Percentiles rank a stretch among this genome's conserved stretches.
phyloP scores from a whole-genome alignment of 495 filamentous ascomycete species.

The Pyrenula massariospora region DNA sequence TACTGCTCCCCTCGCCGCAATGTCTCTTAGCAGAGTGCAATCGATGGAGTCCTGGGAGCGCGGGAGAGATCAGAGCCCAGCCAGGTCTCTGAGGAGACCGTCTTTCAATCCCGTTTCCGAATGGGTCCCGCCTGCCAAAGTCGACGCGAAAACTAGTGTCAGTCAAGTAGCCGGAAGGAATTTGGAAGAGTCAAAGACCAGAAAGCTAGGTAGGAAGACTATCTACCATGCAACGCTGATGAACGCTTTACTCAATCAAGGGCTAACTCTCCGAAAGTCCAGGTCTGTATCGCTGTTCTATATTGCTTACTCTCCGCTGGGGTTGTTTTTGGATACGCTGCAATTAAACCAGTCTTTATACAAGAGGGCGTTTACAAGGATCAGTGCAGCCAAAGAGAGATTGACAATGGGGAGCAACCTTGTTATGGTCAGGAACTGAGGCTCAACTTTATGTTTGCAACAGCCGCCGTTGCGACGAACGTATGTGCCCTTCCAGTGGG shows the following conservation, averaged over 20 bases:
- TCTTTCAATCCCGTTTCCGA: background rate
- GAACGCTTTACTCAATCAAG: no score
- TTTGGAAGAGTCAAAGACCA: background rate
- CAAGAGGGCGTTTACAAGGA: slow-evolving; percentile 62
- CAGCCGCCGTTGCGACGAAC: slow-evolving; percentile 77
- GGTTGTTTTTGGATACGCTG: slow-evolving; percentile 68
- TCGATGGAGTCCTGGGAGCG: slow-evolving; percentile 1
- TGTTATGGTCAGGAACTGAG: slow-evolving; percentile 70
- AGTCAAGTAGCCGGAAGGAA: background rate
- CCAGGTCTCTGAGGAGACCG: background rate
- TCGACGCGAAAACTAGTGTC: background rate
- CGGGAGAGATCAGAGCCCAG: background rate
- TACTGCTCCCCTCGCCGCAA: background rate
- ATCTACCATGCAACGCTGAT: background rate
- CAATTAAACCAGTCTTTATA: slow-evolving; percentile 72
- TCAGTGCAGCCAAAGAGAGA: slow-evolving; percentile 45
- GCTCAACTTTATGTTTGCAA: slow-evolving; percentile 17
- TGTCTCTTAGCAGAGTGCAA: background rate
- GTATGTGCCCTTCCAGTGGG: slow-evolving; percentile 75
- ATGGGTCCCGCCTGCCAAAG: background rate
- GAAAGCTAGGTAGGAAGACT: background rate
- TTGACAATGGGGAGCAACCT: slow-evolving; percentile 48
- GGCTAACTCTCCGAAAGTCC: background rate
- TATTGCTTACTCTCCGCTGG: slow-evolving; percentile 78
- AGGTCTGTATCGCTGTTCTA: slow-evolving; percentile 41